Base-by-base conservation (phyloP, 805 yeast genomes). In the Ogataea chonburiensis region DNA sequence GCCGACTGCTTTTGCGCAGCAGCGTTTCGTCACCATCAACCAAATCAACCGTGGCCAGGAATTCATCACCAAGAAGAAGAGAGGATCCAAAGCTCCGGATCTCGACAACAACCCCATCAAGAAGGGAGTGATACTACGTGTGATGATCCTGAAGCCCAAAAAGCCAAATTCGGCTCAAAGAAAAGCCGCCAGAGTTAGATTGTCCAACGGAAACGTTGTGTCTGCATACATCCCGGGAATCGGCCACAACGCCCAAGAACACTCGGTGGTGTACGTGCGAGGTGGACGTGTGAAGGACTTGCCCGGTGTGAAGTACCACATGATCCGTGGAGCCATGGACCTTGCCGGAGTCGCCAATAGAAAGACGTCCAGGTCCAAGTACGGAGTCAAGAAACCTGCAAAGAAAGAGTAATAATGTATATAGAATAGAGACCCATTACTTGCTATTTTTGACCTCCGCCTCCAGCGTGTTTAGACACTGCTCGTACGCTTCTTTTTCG, bases 241-340 rank as follows among this genome's bases (percentile, higher is more conserved):
- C 59, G 98, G 99, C 14, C 98, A 93, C 64, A 93, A 93, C 57
- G 82, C 95, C 15, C 98, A 93, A 68, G 99, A 93, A 62, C 99
- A 93, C 66, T 86, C 94, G 55, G 94, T 93, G 34, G 98, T 93
- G 1, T 76, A 79, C 35, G 95, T 93, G 3, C 79, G 98, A 64
- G 99, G 99, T n/a, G 99, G 98, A 11, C 80, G 97, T 73, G 86
- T 86, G 35, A 96, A 89, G 59, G 99, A 93, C 79, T 70, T 91
- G 53, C 98, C 98, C 17, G 99, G 99, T 75, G 96, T 93, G 31
- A 89, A 87, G 60, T 93, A 93, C 63, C 93, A 86, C 64, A 71
- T 87, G 50, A 84, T 93, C 14, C 79, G 99, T 68, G 99, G 98
- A 32, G 86, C 88, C 7, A 77, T 81, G 58, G 98, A 91, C 68